Evolutionary conservation across 2,329 filamentous ascomycete genomes (phyloP), one percentile per base, ranked within the genome.

Genomic region (Epichloe gansuensis): DNA sequence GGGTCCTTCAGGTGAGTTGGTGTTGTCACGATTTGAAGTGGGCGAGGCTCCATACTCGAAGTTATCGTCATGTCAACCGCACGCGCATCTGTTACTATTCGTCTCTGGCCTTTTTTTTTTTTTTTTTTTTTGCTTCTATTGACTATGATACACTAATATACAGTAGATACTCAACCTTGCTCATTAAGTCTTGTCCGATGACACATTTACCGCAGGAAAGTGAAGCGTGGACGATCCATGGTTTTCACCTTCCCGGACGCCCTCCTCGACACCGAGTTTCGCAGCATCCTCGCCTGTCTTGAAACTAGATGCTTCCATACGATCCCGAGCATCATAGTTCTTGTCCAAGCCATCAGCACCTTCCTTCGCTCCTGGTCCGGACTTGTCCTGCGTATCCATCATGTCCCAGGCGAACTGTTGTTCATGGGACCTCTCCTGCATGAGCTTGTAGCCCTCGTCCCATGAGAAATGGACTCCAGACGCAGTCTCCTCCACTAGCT

Each of bases 401-500:
- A 64, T 56, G 50, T 65, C 55, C 53, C 60, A 59, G 42, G 53
- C 61, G 46, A 61, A 60, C 46, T 62, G 58, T 31, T 62, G 58
- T 31, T 67, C 64, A 4, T 56, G 56, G 28, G 60, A 59, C 2
- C 57, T 58, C 31, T 57, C 54, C 56, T 62, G 60, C 55, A 66
- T 58, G 8, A 60, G 55, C 46, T 58, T 55, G 55, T 62, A 54
- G n/a, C 67, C 67, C 17, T 64, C 57, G n/a, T 61, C 52, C 68
- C 68, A 70, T 1, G 68, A 62, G 55, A 70, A 69, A 48, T 61
- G 60, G 35, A 60, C 55, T 0, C 66, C 68, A 5, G 49, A 54
- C 1, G 64, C 68, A 3, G 68, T 48, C 1, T 63, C 61, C 25
- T 65, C 55, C 1, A 65, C 66, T 2, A 63, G 56, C 25, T 59